Base-by-base conservation (phyloP, 495 filamentous ascomycete species). In the Penicillium soppii region DNA sequence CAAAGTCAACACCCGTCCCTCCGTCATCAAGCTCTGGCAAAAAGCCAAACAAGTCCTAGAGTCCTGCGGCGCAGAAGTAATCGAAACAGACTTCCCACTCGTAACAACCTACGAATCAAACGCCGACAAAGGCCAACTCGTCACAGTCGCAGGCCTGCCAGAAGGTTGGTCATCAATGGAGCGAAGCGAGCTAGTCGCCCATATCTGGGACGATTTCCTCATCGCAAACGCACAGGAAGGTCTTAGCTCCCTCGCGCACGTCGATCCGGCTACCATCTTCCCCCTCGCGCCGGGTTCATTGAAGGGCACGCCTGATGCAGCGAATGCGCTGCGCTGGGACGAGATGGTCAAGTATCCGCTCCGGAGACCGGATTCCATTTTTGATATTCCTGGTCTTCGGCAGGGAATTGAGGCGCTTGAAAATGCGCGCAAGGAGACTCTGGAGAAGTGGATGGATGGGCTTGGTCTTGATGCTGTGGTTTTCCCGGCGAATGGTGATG, bases 181-280 rank as follows among this genome's bases (percentile, higher is more conserved):
- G 45, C 56, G 66, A 53, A 57, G 66, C 32, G 60, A 71, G 23
- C 56, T 71, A 9, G 59, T 69, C 10, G 57, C 66, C 1, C 64
- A 69, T 37, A 57, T 63, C 7, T 71, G 68, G 66, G 68, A 69
- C 43, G 66, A 71, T 26, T 71, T 70, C 30, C 42, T 70, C 17
- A 33, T 47, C 0, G 12, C 49, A 8, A 71, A 71, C 21, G 56
- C 42, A 2, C 66, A 71, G 30, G 43, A 57, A 12, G 62, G 55
- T 5, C 52, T 67, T 8, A 29, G 59, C 1, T 60, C 63, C 26
- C 43, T 71, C 16, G 43, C 65, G 1, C 22, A 41, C 17, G 68
- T 69, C 16, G 59, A 71, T 29, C 66, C 68, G 0, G 35, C 49
- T 4, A 65, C 54, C 1, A 70, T 71, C 27, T 69, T 70, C 35